Conservation (phyloP, 78 protist species). For the Guillardia theta region DNA sequence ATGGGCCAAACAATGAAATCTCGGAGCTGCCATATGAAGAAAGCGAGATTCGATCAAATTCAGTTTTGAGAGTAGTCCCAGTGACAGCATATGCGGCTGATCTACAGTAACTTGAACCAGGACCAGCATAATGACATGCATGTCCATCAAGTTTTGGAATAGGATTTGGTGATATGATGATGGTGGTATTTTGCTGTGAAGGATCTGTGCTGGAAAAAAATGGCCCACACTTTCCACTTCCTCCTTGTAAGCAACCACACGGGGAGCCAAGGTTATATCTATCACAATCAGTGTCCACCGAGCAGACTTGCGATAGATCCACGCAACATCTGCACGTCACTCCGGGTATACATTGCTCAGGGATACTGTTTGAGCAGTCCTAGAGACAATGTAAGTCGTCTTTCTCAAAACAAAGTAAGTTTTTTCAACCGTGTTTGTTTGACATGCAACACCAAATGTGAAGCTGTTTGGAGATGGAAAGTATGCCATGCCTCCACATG, state of each 20-base stretch:
- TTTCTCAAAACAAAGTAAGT: no score
- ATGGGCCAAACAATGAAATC: not conserved
- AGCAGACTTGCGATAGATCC: not conserved
- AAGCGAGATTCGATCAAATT: not conserved
- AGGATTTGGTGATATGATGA: not conserved
- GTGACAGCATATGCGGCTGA: not conserved
- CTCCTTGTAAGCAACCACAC: not conserved
- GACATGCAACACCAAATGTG: no score
- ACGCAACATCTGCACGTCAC: not conserved
- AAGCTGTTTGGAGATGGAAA: not conserved
- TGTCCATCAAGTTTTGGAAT: not conserved
- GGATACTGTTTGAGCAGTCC: not conserved
- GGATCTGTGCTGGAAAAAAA: not conserved
- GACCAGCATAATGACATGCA: not conserved
- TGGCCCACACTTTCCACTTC: not conserved
- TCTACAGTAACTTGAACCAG: not conserved
- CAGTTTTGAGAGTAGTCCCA: not conserved
- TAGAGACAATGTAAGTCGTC: not conserved
- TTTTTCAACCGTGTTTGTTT: no score
- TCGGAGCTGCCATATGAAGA: not conserved
- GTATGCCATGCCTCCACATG: slow-evolving; percentile 4
- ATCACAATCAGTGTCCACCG: not conserved
- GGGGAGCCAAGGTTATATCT: not conserved
- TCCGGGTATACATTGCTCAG: not conserved
- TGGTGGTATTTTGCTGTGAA: not conserved